Percentiles rank a stretch among this genome's conserved stretches.
phyloP scores from a whole-genome alignment of 345 rosid genomes.

The Litchi chinensis region DNA sequence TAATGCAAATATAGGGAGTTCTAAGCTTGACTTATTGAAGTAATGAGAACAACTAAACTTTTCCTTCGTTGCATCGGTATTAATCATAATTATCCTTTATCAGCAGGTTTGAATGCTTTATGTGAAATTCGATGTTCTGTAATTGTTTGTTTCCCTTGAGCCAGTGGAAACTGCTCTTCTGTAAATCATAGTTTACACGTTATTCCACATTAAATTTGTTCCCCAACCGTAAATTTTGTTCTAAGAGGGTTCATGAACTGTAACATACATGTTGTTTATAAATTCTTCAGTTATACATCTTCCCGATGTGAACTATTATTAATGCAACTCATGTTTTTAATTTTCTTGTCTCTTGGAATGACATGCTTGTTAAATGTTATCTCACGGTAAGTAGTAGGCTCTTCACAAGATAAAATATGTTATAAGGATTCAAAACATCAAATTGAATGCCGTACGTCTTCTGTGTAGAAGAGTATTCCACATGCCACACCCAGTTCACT shows the following conservation, averaged over 20 bases:
- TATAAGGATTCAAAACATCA: neutral
- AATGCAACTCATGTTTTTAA: neutral
- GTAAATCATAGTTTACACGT: neutral
- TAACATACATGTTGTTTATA: neutral
- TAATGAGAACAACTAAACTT: neutral
- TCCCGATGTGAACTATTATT: neutral
- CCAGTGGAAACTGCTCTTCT: neutral
- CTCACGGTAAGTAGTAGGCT: neutral
- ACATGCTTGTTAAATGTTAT: neutral
- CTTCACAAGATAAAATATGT: neutral
- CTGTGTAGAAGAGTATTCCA: neutral
- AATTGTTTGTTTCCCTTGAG: neutral
- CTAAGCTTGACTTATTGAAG: neutral
- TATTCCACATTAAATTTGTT: constrained; percentile 16
- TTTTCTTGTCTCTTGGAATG: neutral
- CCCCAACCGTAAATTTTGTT: constrained; percentile 13
- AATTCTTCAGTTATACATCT: neutral
- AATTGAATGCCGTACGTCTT: neutral
- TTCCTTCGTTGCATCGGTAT: neutral
- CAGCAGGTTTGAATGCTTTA: neutral
- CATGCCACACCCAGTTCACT: neutral
- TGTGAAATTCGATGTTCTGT: constrained; percentile 1
- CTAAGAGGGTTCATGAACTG: neutral
- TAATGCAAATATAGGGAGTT: neutral
- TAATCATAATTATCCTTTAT: neutral